Evolutionary conservation across 495 filamentous ascomycete species (phyloP).

Genomic region (Hypoxylon rickii): DNA sequence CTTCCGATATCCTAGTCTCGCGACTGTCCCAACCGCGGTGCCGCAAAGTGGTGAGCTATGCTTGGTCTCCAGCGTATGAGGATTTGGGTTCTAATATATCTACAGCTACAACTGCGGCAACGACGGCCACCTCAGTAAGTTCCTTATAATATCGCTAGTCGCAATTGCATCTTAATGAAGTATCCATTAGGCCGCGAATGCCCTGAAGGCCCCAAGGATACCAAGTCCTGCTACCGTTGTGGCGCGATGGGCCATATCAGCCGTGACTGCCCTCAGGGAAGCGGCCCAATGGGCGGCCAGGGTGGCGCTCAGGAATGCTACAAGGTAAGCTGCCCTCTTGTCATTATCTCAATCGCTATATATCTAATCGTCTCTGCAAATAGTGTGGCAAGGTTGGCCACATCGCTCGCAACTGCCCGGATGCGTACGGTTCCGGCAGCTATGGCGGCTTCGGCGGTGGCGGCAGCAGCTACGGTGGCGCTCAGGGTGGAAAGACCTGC

Average conservation of each 20-base stretch:
- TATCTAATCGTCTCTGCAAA: constrained; percentile 16
- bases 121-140: constrained; percentile 89
- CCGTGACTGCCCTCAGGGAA: constrained; percentile 77
- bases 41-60: constrained; percentile 78
- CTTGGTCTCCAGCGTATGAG: not conserved
- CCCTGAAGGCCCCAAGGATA: constrained; percentile 81
- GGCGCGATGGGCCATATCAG: constrained; percentile 87
- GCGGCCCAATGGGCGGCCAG: constrained; percentile 43
- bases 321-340: constrained; percentile 59
- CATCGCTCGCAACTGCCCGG: constrained; percentile 93
- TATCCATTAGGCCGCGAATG: constrained; percentile 78
- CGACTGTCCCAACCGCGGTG: constrained; percentile 93
- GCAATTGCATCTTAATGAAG: constrained; percentile 15
- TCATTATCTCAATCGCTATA: not conserved
- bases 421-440: constrained; percentile 56
- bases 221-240: constrained; percentile 94
- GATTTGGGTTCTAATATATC: constrained; percentile 8
- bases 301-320: constrained; percentile 75
- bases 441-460: constrained; percentile 46
- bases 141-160: not conserved
- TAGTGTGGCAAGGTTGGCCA: constrained; percentile 92
- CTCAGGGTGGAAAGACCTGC: constrained; percentile 74
- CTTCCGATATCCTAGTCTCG: constrained; percentile 63
- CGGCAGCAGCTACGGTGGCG: constrained; percentile 55
- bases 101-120: constrained; percentile 57